phyloP scores from a whole-genome alignment of 805 yeast genomes.

The Lachancea lanzarotensis region DNA sequence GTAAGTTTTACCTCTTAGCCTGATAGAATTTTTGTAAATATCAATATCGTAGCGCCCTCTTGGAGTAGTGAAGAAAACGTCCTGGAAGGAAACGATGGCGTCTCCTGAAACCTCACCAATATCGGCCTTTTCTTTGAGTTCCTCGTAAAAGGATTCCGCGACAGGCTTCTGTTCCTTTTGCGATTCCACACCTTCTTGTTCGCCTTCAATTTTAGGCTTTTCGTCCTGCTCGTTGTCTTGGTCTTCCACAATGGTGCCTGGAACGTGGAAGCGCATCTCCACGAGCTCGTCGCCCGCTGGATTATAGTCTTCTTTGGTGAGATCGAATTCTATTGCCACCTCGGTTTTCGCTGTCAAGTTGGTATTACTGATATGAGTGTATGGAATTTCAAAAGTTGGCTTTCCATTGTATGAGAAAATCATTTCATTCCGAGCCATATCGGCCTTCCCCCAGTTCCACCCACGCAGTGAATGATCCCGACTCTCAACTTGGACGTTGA shows the following conservation, averaged over 20 bases:
- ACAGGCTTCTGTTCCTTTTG: slow-evolving; percentile 43
- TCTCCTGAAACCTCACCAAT: slow-evolving; percentile 93
- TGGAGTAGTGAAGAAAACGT: slow-evolving; percentile 8
- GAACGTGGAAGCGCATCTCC: slow-evolving; percentile 87
- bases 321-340: slow-evolving; percentile 80
- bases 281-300: slow-evolving; percentile 93
- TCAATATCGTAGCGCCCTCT: slow-evolving; percentile 93
- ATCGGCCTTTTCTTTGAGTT: slow-evolving; percentile 85
- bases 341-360: slow-evolving; percentile 89
- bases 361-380: slow-evolving; percentile 68
- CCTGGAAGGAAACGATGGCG: slow-evolving; percentile 9
- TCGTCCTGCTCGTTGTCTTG: slow-evolving; percentile 25
- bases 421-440: slow-evolving; percentile 86
- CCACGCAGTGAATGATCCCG: slow-evolving; percentile 93
- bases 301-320: slow-evolving; percentile 46
- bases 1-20: slow-evolving; percentile 94
- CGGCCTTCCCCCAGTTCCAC: slow-evolving; percentile 98
- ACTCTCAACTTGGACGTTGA: slow-evolving; percentile 66
- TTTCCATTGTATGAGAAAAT: slow-evolving; percentile 78
- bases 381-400: slow-evolving; percentile 90
- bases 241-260: slow-evolving; percentile 46
- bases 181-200: slow-evolving; percentile 26
- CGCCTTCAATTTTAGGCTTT: slow-evolving; percentile 29
- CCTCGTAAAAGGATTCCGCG: slow-evolving; percentile 84
- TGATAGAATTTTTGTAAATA: slow-evolving; percentile 77